Percentiles rank a stretch among this genome's conserved stretches.
Evolutionary conservation across 305 asterid species (phyloP).

Genomic region (Fraxinus greggii): DNA sequence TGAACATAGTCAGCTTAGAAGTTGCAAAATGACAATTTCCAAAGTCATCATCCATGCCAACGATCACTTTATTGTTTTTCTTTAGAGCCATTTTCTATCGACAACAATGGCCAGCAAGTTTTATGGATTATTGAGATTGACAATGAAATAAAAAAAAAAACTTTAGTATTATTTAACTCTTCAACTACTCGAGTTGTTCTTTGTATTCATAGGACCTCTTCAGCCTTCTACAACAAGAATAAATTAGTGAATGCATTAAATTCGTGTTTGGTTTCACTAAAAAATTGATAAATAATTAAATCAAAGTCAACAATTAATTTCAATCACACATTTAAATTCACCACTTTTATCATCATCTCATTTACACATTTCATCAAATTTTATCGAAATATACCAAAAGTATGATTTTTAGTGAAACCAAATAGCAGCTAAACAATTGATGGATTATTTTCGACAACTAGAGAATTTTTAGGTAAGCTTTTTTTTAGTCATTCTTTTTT

Average conservation of each 20-base stretch:
- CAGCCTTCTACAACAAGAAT: background rate
- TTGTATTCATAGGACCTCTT: background rate
- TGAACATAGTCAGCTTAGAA: background rate
- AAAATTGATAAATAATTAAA: too few relatives aligned
- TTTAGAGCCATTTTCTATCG: background rate
- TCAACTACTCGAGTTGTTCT: background rate
- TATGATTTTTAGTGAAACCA: background rate
- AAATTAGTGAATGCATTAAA: background rate
- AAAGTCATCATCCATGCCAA: background rate
- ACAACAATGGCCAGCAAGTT: slow-evolving; percentile 1
- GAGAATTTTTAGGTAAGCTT: background rate
- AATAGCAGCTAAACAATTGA: background rate
- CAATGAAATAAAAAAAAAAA: background rate
- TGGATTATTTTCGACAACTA: background rate
- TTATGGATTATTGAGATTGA: background rate
- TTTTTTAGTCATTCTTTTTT: background rate
- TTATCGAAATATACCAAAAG: too few relatives aligned
- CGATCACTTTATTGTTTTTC: background rate
- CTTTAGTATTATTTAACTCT: background rate
- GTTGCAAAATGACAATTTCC: slow-evolving; percentile 16
- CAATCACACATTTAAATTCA: too few relatives aligned
- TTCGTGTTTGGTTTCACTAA: background rate
- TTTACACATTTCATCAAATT: background rate
- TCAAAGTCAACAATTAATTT: too few relatives aligned
- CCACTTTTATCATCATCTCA: background rate